phyloP scores from a whole-genome alignment of 2,329 filamentous ascomycete genomes.

The Verticillium nonalfalfae region DNA sequence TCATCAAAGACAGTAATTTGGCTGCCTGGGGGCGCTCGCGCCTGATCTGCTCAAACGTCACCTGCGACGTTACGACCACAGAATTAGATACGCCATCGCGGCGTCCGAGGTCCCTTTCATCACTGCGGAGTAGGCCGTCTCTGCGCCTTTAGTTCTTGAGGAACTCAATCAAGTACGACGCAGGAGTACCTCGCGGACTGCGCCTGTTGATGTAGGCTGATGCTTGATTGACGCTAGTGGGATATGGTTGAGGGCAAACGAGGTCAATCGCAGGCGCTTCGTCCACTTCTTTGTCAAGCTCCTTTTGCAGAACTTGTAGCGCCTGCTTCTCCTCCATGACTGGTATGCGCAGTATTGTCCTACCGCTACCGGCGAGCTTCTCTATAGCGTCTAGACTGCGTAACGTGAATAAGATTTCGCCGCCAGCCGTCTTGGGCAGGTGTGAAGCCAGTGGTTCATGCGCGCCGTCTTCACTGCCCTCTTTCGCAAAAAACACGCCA shows the following conservation, averaged over 20 bases:
- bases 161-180: too few relatives aligned
- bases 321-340: neutral
- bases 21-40: too few relatives aligned
- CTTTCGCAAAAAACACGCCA: conserved; percentile 1
- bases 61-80: too few relatives aligned
- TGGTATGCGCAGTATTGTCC: neutral
- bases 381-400: conserved; percentile 10
- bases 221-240: too few relatives aligned
- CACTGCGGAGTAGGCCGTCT: too few relatives aligned
- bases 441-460: conserved; percentile 7
- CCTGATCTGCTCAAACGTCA: too few relatives aligned
- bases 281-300: neutral
- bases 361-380: conserved; percentile 6
- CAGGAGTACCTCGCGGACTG: too few relatives aligned
- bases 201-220: too few relatives aligned
- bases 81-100: too few relatives aligned
- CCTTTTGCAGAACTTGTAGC: neutral
- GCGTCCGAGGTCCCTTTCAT: too few relatives aligned
- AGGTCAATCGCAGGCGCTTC: neutral
- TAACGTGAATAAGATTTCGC: conserved; percentile 12
- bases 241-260: neutral
- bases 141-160: too few relatives aligned
- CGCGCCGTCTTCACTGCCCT: neutral
- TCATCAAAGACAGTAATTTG: too few relatives aligned
- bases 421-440: conserved; percentile 8